Evolutionary conservation across 1,284 basidiomycete genomes (phyloP), one percentile per base, ranked within the genome.

Genomic region (Trichosporon coremiiforme): DNA sequence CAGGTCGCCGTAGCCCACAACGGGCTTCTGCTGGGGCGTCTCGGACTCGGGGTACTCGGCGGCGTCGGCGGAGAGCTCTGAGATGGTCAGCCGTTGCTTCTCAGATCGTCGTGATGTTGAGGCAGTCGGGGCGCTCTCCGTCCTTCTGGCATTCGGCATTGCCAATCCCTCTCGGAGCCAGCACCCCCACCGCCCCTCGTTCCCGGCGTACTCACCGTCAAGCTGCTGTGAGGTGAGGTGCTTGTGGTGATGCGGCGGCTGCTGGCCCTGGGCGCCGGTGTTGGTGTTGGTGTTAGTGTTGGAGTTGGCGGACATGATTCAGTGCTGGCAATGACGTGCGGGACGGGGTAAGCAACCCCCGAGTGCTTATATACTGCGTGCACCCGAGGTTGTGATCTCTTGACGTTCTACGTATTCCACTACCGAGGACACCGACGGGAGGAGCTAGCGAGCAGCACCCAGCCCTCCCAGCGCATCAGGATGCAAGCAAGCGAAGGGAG

Each of bases 141-240:
- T n/a, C n/a, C n/a, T n/a, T n/a, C n/a, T n/a, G n/a, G n/a, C n/a
- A n/a, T n/a, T n/a, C n/a, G n/a, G n/a, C n/a, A n/a, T n/a, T n/a
- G n/a, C n/a, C n/a, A n/a, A n/a, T n/a, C n/a, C n/a, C n/a, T n/a
- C n/a, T n/a, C n/a, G n/a, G n/a, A n/a, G n/a, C n/a, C n/a, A n/a
- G n/a, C n/a, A n/a, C n/a, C n/a, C n/a, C n/a, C n/a, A n/a, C n/a
- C n/a, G 3, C 33, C 8, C 8, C 33, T n/a, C 33, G 8, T 8
- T 8, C 33, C 33, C 8, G 33, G 3, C n/a, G 3, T 33, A 60
- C 57, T 33, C 57, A 60, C 57, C 57, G 31, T 60, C 57, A 7
- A 60, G 17, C 57, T 60, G 57, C 57, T 60, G 17, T 4, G 57
- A 33, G 17, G 57, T 60, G 10, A 60, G 57, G 31, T 60, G 57